Evolutionary conservation across 2,329 filamentous ascomycete species (phyloP).

Genomic region (Stemphylium lycopersici): DNA sequence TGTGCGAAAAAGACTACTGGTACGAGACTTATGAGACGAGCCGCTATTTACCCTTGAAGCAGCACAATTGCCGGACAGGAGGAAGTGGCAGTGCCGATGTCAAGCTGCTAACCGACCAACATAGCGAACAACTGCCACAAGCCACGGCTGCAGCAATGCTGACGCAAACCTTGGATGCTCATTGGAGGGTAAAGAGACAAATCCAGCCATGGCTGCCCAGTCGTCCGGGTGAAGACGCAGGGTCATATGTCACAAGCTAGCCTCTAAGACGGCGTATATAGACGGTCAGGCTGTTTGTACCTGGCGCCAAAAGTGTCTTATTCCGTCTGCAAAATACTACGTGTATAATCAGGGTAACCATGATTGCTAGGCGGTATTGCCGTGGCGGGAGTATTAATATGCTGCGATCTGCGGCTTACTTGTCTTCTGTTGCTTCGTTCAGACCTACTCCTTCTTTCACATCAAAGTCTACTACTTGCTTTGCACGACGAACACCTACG

Average conservation of each 20-base stretch:
- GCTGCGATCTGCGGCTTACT: slow-evolving; percentile 18
- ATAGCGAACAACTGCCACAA: slow-evolving; percentile 1
- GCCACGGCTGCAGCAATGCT: slow-evolving; percentile 21
- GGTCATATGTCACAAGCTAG: slow-evolving; percentile 24
- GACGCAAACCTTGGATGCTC: background rate
- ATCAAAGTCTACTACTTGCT: slow-evolving; percentile 9
- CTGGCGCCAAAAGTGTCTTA: slow-evolving; percentile 19
- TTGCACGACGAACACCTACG: slow-evolving; percentile 12
- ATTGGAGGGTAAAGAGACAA: slow-evolving; percentile 21
- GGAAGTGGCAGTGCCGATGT: background rate
- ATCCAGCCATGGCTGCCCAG: slow-evolving; percentile 14
- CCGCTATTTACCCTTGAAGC: slow-evolving; percentile 12
- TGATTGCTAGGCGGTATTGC: slow-evolving; percentile 26
- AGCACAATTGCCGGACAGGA: slow-evolving; percentile 5
- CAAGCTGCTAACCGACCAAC: background rate
- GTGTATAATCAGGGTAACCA: slow-evolving; percentile 12
- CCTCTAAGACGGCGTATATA: slow-evolving; percentile 31
- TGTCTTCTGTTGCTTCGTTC: slow-evolving; percentile 11
- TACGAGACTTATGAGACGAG: slow-evolving; percentile 7
- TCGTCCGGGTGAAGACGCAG: slow-evolving; percentile 32
- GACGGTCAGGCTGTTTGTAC: slow-evolving; percentile 20
- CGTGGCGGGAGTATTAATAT: slow-evolving; percentile 33
- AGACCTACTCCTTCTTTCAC: slow-evolving; percentile 13
- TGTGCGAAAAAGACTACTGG: background rate
- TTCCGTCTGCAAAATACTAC: slow-evolving; percentile 20